Base-by-base conservation (phyloP, 2,329 filamentous ascomycete genomes). In the Daldinia sp. region DNA sequence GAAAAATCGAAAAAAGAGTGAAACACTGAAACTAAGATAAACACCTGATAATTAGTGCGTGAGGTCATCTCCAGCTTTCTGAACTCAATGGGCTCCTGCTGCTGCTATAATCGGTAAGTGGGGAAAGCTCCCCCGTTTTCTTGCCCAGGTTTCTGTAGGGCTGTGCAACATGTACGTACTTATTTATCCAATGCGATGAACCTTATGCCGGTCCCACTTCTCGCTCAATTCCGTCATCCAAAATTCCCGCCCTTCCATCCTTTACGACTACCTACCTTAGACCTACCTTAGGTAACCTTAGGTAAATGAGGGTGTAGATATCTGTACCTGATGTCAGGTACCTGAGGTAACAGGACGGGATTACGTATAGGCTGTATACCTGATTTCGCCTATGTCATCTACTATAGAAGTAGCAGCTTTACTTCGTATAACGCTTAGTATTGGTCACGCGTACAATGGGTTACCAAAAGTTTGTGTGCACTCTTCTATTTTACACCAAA, bases 11-110 rank as follows among this genome's bases (percentile, higher is more conserved):
- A n/a, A 63, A 23, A 68, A 63, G n/a, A 50, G 26, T 26, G 18
- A 57, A 54, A 60, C 55, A 44, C 15, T 61, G 12, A 54, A 26
- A 9, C 4, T 26, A 35, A 35, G 7, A 2, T 35, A 33, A n/a
- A 51, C 68, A 68, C 62, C 58, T 70, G 68, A 70, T 68, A 66
- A 62, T 63, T 68, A 66, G 65, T 63, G 55, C 39, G 12, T 35
- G 59, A 70, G 65, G 65, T 68, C 68, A 65, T 63, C 65, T 53
- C 55, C 55, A 65, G 57, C 10, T 65, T 60, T 23, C 13, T 50
- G n/a, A 33, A 33, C 26, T 33, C 46, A 50, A 50, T 30, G 26
- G 26, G 35, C 35, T 39, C 35, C 35, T 39, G 35, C 35, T 39
- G 35, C 35, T 51, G 46, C 62, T 65, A 59, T 60, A 51, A 64